phyloP scores from a whole-genome alignment of 176 grass and related monocot genomes.

The Juncus inflexus region DNA sequence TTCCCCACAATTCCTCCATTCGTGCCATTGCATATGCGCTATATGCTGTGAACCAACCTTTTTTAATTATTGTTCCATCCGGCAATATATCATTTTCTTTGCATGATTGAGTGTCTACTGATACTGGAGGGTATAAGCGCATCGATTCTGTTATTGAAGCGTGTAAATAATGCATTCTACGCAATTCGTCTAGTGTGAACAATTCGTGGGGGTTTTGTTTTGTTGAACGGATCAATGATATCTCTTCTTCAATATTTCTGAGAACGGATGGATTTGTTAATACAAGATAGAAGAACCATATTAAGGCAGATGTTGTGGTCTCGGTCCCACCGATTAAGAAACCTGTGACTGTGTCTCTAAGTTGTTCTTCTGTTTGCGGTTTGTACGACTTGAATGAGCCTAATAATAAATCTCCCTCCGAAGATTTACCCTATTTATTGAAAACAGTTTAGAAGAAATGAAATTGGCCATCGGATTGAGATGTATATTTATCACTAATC shows the following conservation, averaged over 20 bases:
- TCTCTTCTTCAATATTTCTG: constrained; percentile 32
- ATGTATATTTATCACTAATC: too few species aligned
- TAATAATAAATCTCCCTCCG: constrained; percentile 37
- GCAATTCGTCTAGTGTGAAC: constrained; percentile 34
- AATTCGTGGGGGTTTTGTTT: background rate
- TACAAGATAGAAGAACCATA: constrained; percentile 79
- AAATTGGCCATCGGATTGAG: too few species aligned
- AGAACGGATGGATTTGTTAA: constrained; percentile 36
- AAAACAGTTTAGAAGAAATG: too few species aligned
- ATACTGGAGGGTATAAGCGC: constrained; percentile 72
- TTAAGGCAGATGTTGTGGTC: constrained; percentile 42
- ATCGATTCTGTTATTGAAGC: constrained; percentile 61
- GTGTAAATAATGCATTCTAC: constrained; percentile 52
- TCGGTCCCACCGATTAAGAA: constrained; percentile 62
- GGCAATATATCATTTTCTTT: constrained; percentile 47
- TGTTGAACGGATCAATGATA: background rate
- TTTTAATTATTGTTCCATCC: constrained; percentile 54
- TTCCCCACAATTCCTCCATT: constrained; percentile 45
- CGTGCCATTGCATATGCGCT: constrained; percentile 60
- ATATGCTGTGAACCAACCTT: constrained; percentile 52
- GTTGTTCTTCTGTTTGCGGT: constrained; percentile 16
- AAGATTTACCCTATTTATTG: too few species aligned
- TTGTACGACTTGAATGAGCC: constrained; percentile 52
- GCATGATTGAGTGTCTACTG: constrained; percentile 45
- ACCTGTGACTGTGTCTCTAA: constrained; percentile 54